Evolutionary conservation across 139 green algal species (phyloP).

Genomic region (Coelastrella sp.): DNA sequence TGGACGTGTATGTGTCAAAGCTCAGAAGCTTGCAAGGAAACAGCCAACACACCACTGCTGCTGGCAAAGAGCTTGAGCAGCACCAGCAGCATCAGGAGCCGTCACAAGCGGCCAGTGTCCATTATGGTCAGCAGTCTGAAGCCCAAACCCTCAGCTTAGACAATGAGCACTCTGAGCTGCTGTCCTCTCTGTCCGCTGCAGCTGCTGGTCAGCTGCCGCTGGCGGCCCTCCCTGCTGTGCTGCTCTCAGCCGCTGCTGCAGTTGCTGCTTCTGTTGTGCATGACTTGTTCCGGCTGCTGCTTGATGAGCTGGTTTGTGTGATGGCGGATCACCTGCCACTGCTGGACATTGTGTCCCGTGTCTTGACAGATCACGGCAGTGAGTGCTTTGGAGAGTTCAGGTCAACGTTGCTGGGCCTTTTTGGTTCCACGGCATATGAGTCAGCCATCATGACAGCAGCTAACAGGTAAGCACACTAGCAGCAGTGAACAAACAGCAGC

Average conservation of each 20-base stretch:
- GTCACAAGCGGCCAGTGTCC: background rate
- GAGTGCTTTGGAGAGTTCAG: conserved; percentile 57
- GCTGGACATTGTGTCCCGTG: conserved; percentile 35
- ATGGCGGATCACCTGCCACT: conserved; percentile 46
- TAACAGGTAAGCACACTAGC: background rate
- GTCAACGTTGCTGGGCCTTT: conserved; percentile 54
- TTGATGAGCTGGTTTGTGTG: conserved; percentile 27
- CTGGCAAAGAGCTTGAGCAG: background rate
- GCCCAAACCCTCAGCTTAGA: too few relatives aligned
- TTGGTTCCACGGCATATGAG: conserved; percentile 55
- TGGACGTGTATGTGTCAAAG: conserved; percentile 11
- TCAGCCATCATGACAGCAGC: conserved; percentile 53
- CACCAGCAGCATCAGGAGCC: conserved; percentile 35
- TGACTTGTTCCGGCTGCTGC: conserved; percentile 1
- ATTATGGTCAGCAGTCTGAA: too few relatives aligned
- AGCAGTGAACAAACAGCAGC: background rate
- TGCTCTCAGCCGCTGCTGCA: conserved; percentile 23
- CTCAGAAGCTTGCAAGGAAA: background rate
- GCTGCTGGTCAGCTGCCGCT: background rate
- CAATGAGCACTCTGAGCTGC: background rate
- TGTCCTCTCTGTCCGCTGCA: background rate
- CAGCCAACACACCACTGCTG: background rate
- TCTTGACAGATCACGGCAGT: conserved; percentile 21
- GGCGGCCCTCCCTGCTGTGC: background rate
- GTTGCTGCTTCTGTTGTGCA: background rate